Conservation (phyloP, 2,329 filamentous ascomycete species). For the Cladorrhinum sp. region DNA sequence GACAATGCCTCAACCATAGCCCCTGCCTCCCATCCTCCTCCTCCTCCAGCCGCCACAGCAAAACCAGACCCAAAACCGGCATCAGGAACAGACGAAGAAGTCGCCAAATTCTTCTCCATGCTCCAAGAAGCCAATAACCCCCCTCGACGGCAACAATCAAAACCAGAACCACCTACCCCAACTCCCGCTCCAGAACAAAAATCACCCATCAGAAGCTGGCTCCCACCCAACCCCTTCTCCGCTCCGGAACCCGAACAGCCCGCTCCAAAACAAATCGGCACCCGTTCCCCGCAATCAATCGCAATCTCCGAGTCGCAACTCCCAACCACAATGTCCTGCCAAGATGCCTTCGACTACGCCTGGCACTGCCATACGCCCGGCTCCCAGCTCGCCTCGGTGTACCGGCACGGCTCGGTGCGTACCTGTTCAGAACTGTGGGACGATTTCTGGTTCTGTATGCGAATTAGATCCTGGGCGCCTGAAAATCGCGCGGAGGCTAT, state of each 20-base stretch:
- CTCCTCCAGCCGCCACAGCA: conserved; percentile 16
- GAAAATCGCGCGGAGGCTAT: conserved; percentile 61
- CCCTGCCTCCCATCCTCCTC: conserved; percentile 18
- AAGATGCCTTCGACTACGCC: conserved; percentile 83
- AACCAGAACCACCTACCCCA: conserved; percentile 11
- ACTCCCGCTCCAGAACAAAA: conserved; percentile 6
- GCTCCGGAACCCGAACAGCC: background rate
- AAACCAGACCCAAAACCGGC: conserved; percentile 20
- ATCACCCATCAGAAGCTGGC: conserved; percentile 4
- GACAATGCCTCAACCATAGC: conserved; percentile 15
- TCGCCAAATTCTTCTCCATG: conserved; percentile 53
- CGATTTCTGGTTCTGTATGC: conserved; percentile 98
- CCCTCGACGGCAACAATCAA: background rate
- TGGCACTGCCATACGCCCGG: conserved; percentile 92
- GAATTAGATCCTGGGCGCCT: conserved; percentile 62
- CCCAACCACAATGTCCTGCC: conserved; percentile 82
- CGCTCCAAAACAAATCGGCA: conserved; percentile 9
- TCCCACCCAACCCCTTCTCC: background rate
- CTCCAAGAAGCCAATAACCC: conserved; percentile 36
- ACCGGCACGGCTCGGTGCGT: conserved; percentile 76
- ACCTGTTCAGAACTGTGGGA: conserved; percentile 83
- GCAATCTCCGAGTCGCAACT: conserved; percentile 63
- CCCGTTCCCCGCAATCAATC: conserved; percentile 42
- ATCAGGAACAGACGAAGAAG: conserved; percentile 43
- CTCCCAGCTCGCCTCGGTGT: conserved; percentile 88